Evolutionary conservation across 495 filamentous ascomycete species (phyloP), one percentile per base, ranked within the genome.

Genomic region (Cryomyces antarcticus): DNA sequence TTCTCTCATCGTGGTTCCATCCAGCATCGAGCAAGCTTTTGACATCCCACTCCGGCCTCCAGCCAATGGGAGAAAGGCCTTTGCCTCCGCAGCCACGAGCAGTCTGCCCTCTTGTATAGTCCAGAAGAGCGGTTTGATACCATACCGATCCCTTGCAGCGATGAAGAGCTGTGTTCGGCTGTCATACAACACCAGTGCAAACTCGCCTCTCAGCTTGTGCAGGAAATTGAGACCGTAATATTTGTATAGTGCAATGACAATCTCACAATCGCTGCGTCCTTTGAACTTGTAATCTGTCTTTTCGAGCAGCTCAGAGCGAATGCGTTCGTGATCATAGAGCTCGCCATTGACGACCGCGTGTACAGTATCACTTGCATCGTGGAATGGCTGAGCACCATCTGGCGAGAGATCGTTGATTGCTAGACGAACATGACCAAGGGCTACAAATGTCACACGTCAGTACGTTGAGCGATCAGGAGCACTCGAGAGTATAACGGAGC

Each of bases 291-390:
- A 69, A 17, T 42, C 42, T 9, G 38, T 39, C 27, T 39, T 39
- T 6, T 46, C 13, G 28, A 48, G 47, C 28, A 67, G 52, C 11
- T 59, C 41, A 0, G 38, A 42, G 4, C 62, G 62, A n/a, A 68
- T 52, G 7, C 49, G 41, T 12, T 69, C 62, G 40, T 66, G 46
- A 47, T 67, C 64, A 50, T 72, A 74, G 33, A 74, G 54, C 49
- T 72, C 70, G 43, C 70, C 70, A 43, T 72, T 72, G 42, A 72
- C 62, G 35, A 73, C 62, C 4, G 65, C 69, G 52, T 71, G 65
- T 28, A 72, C 57, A 0, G 37, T 48, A 31, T 50, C 45, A 36
- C 58, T 53, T n/a, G 13, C 34, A 49, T 57, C 53, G 37, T 65
- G 58, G 42, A 72, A 62, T 4, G 68, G 69, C 37, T 74, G 69